These are phyloP conservation scores for Bretziella fagacearum DNA, from an alignment of 2,329 filamentous ascomycete species.

Conservation along the genomic window DNA sequence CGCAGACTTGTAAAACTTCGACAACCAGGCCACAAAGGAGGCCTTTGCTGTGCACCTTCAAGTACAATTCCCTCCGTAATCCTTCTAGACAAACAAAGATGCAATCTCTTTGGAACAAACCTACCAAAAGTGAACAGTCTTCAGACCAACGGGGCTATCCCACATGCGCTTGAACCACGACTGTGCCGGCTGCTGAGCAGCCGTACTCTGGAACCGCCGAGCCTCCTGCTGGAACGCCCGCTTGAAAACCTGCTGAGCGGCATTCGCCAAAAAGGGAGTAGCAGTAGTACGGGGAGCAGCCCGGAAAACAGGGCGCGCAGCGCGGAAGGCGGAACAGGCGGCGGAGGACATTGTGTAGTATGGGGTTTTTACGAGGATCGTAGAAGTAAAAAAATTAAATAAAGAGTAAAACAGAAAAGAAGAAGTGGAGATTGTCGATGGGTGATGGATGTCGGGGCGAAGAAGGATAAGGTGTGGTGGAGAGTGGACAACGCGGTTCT, in stretches of 20 bases:
- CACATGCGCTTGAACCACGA: conserved; percentile 62
- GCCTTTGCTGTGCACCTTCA: background rate
- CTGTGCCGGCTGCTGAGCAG: conserved; percentile 28
- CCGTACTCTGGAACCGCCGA: conserved; percentile 51
- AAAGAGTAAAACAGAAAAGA: background rate
- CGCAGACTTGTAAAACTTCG: background rate
- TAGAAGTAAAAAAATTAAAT: background rate
- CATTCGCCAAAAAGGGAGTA: conserved; percentile 31
- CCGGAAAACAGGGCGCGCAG: conserved; percentile 38
- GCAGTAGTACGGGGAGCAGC: conserved; percentile 28
- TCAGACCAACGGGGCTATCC: conserved; percentile 64
- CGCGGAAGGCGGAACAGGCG: conserved; percentile 34
- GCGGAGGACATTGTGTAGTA: conserved; percentile 19
- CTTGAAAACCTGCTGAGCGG: conserved; percentile 39
- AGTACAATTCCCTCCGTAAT: background rate
- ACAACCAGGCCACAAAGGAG: background rate
- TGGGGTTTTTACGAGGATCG: background rate
- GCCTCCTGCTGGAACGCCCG: conserved; percentile 19
- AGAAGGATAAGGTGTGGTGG: background rate
- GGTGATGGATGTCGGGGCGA: too few species aligned
- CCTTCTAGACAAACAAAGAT: background rate
- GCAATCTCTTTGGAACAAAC: conserved; percentile 17
- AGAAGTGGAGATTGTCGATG: background rate
- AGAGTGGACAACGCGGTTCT: background rate
- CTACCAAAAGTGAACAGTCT: conserved; percentile 98